Evolutionary conservation across 2,329 filamentous ascomycete genomes (phyloP).

Genomic region (Colletotrichum tofieldiae): DNA sequence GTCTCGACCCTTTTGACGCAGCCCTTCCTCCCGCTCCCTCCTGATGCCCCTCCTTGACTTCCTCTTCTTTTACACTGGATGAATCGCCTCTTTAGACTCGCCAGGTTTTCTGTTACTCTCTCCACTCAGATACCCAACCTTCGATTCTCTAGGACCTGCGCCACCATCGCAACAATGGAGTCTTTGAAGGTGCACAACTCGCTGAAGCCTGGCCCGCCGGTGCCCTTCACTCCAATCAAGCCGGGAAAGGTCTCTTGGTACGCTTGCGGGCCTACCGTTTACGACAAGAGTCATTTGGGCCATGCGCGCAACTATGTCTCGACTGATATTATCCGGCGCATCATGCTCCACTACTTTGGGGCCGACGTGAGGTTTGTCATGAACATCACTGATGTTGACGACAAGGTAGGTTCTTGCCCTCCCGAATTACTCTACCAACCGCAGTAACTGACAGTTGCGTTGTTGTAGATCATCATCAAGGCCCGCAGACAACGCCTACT

Average conservation of each 20-base stretch:
- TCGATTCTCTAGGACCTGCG: constrained; percentile 53
- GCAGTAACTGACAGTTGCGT: not conserved
- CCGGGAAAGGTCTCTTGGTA: constrained; percentile 86
- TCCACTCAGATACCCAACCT: constrained; percentile 46
- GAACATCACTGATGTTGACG: constrained; percentile 91
- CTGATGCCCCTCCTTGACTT: constrained; percentile 14
- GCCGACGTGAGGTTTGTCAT: constrained; percentile 90
- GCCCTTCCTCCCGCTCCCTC: not conserved
- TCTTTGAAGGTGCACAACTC: constrained; percentile 85
- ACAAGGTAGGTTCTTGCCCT: constrained; percentile 68
- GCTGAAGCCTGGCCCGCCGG: constrained; percentile 79
- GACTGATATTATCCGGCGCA: constrained; percentile 88
- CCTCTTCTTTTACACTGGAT: constrained; percentile 47
- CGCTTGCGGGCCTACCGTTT: constrained; percentile 89
- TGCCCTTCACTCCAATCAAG: constrained; percentile 82
- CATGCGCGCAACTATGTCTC: constrained; percentile 93
- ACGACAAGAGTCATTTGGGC: constrained; percentile 85
- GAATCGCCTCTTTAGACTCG: constrained; percentile 50
- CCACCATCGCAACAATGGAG: constrained; percentile 61
- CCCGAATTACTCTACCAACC: accelerated
- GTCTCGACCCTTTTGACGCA: not conserved
- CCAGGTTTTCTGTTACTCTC: constrained; percentile 49
- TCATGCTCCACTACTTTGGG: constrained; percentile 86
- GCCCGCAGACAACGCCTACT: constrained; percentile 86
- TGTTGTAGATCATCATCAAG: constrained; percentile 68